Evolutionary conservation across 2,329 filamentous ascomycete genomes (phyloP).

Genomic region (Calonectria leucothoes): DNA sequence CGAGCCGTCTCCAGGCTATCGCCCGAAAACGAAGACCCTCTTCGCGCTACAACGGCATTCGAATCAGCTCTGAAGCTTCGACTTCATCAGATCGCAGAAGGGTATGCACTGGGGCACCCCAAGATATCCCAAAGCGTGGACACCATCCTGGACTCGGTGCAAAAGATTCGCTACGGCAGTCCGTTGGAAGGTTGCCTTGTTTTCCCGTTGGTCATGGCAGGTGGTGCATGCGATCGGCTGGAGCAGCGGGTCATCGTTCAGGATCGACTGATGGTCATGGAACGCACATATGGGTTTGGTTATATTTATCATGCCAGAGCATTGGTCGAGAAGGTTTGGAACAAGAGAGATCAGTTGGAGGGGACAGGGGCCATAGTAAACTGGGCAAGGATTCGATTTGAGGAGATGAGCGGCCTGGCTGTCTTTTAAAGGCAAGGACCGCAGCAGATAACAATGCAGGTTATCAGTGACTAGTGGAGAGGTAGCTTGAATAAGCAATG

Average conservation of each 20-base stretch:
- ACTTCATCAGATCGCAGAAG: constrained; percentile 56
- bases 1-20: constrained; percentile 37
- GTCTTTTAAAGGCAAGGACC: constrained; percentile 41
- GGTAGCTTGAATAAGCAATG: background rate
- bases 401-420: constrained; percentile 50
- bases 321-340: constrained; percentile 55
- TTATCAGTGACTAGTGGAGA: background rate
- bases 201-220: constrained; percentile 56
- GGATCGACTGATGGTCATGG: constrained; percentile 63
- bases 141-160: constrained; percentile 49
- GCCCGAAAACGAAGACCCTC: constrained; percentile 42
- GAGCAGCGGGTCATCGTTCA: constrained; percentile 66
- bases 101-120: constrained; percentile 50
- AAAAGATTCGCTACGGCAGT: constrained; percentile 55
- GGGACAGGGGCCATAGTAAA: constrained; percentile 45
- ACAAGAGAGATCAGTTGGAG: constrained; percentile 44
- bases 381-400: constrained; percentile 49
- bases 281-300: constrained; percentile 55
- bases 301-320: constrained; percentile 55
- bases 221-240: constrained; percentile 49
- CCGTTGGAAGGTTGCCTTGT: constrained; percentile 53
- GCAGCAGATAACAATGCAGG: background rate
- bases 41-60: constrained; percentile 52
- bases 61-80: constrained; percentile 55
- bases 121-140: constrained; percentile 47